Base-by-base conservation (phyloP, 2,329 filamentous ascomycete species). In the Hypoxylon sp. region DNA sequence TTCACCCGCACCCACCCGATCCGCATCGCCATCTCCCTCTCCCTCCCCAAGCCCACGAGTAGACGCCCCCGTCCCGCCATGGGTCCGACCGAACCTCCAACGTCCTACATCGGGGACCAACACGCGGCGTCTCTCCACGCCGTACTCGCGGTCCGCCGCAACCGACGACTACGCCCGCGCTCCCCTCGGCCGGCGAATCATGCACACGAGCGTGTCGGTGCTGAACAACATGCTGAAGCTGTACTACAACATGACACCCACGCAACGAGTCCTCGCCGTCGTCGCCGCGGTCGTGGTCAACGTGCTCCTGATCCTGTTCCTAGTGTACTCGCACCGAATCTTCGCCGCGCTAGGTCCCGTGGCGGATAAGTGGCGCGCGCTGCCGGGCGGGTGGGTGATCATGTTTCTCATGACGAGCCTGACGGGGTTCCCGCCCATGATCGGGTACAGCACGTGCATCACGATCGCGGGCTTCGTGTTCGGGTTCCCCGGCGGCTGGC, bases 381-480 rank as follows among this genome's bases (percentile, higher is more conserved):
- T 91, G 4, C 80, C 77, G 1, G 85, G 81, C 42, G 93, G 91
- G 31, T 94, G 84, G 78, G 76, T 82, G 51, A 81, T 97, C 38
- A 78, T 94, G 27, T 96, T 91, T 83, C 69, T 81, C 21, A 75
- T 90, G 62, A 87, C 89, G 25, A 91, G 92, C 69, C 68, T 81
- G 29, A 88, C 91, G 11, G 90, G 87, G 2, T 95, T 96, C 70
- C 92, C 92, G 13, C 92, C 92, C 2, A 72, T 96, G 63, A 87
- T 97, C 57, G 92, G 92, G 9, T 96, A 96, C 76, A 90, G 87
- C 55, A 90, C 88, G 1, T 86, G 87, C 63, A 73, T 77, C 51
- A 82, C 78, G 17, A 68, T 82, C 17, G 73, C 78, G 5, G 77
- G 77, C 20, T 78, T 84, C 62, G 77, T 84, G 9, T 84, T 77